Percentiles rank a stretch among this genome's conserved stretches.
These are phyloP conservation scores for Podila clonocystis DNA, from an alignment of 192 early-diverging fungal species.

Conservation along the genomic window DNA sequence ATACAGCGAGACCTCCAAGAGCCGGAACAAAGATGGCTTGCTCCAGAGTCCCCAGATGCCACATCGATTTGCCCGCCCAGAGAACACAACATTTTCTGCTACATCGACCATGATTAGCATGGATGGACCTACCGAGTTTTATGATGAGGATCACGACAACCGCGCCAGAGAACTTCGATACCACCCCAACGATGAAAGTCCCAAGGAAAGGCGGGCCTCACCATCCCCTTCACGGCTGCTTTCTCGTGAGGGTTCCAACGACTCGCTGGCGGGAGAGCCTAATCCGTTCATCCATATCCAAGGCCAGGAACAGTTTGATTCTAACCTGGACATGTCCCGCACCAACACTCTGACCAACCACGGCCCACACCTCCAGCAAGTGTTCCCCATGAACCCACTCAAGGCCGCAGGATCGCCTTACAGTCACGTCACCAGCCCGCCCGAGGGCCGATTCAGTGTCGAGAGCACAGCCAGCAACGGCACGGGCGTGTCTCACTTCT, in stretches of 20 bases:
- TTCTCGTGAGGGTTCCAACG: background rate
- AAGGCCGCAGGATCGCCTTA: conserved; percentile 7
- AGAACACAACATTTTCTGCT: conserved; percentile 15
- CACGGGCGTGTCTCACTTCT: conserved; percentile 24
- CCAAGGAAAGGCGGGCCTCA: background rate
- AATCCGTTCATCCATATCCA: conserved; percentile 10
- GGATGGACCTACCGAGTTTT: conserved; percentile 23
- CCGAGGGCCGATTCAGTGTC: conserved; percentile 16
- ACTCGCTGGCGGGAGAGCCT: background rate
- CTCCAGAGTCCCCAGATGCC: too few relatives aligned
- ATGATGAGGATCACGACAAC: conserved; percentile 6
- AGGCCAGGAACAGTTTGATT: background rate
- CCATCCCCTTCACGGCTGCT: background rate
- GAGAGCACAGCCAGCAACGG: conserved; percentile 41
- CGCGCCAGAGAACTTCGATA: background rate
- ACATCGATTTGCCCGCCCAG: too few relatives aligned
- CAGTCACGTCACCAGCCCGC: background rate
- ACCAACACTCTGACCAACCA: conserved; percentile 1
- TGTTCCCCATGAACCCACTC: conserved; percentile 4
- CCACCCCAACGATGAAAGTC: background rate
- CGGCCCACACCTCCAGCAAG: background rate
- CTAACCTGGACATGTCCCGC: background rate
- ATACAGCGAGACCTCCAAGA: too few relatives aligned
- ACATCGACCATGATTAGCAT: conserved; percentile 44
- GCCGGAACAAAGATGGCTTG: too few relatives aligned